Evolutionary conservation across 176 grass and related monocot genomes (phyloP), one percentile per base, ranked within the genome.

Genomic region (Oryza australiensis): DNA sequence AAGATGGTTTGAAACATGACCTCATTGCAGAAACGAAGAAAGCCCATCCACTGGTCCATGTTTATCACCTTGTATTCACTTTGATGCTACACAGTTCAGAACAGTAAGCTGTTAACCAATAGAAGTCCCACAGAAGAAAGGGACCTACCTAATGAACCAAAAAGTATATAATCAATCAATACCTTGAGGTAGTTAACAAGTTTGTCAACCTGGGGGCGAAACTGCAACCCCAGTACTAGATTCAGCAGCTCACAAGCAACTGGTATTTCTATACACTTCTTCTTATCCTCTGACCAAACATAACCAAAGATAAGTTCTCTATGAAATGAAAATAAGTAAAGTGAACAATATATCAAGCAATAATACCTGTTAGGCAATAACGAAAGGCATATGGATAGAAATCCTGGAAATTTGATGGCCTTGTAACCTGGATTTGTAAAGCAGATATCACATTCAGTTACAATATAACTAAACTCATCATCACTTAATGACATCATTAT

Each of bases 41-140:
- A 99, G 80, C 87, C 90, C 89, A 88, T 90, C 97, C 97, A 99
- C 64, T 99, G 97, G 15, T 99, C 97, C 91, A 99, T 90, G 83
- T 96, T 99, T 88, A 99, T 95, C 85, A 99, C 97, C 97, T 99
- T 99, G 91, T 99, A 99, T 13, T 99, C 97, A 75, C 72, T 94
- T 85, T 99, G 97, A 64, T 66, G 78, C 97, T 99, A 66, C 51
- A 55, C 22, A 72, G 78, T 86, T 51, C 62, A 66, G 43, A 83
- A 65, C 70, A 15, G 18, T 7, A 74, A 48, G 41, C 42, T 80
- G 28, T n/a, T 24, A 79, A 62, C 12, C 27, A 91, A 76, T 16
- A 62, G 1, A 27, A 62, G 7, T 73, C 76, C 37, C 3, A 45
- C 15, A 74, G 63, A 83, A 75, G 62, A 60, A 80, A 77, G n/a